These are phyloP conservation scores for Globisporangium emineosum DNA, from an alignment of 352 stramenopile genomes.

Conservation along the genomic window DNA sequence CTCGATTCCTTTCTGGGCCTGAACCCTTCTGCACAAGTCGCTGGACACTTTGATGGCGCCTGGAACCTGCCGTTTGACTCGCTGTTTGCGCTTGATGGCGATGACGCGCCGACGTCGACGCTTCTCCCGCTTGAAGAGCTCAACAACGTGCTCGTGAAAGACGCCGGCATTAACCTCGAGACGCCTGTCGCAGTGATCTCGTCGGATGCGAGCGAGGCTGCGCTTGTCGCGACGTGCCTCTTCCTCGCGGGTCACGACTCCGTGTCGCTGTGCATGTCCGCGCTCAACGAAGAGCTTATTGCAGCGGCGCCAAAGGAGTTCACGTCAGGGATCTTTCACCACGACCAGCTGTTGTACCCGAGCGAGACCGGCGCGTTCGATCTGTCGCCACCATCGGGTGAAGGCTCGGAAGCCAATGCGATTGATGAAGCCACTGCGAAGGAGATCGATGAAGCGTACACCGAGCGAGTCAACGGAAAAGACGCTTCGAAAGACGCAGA, in stretches of 20 bases:
- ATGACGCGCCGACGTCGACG: slow-evolving; percentile 24
- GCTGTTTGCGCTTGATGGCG: slow-evolving; percentile 36
- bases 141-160: slow-evolving; percentile 32
- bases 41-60: slow-evolving; percentile 50
- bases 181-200: slow-evolving; percentile 41
- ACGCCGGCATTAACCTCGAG: slow-evolving; percentile 35
- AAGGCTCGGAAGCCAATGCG: slow-evolving; percentile 2
- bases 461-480: slow-evolving; percentile 39
- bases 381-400: slow-evolving; percentile 32
- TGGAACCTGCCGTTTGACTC: slow-evolving; percentile 48
- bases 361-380: slow-evolving; percentile 54
- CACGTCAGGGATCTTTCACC: slow-evolving; percentile 43
- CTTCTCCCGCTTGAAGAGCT: slow-evolving; percentile 41
- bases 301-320: slow-evolving; percentile 30
- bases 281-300: slow-evolving; percentile 42
- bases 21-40: slow-evolving; percentile 30
- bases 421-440: slow-evolving; percentile 15
- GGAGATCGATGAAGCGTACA: slow-evolving; percentile 45
- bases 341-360: slow-evolving; percentile 39
- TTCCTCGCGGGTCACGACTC: slow-evolving; percentile 34
- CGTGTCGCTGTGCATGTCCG: slow-evolving; percentile 35
- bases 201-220: slow-evolving; percentile 44
- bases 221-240: slow-evolving; percentile 55
- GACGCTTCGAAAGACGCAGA: slow-evolving; percentile 13
- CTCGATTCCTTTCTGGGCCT: slow-evolving; percentile 49